These are phyloP conservation scores for Aureobasidium sp. DNA, from an alignment of 2,329 filamentous ascomycete species.

Conservation along the genomic window DNA sequence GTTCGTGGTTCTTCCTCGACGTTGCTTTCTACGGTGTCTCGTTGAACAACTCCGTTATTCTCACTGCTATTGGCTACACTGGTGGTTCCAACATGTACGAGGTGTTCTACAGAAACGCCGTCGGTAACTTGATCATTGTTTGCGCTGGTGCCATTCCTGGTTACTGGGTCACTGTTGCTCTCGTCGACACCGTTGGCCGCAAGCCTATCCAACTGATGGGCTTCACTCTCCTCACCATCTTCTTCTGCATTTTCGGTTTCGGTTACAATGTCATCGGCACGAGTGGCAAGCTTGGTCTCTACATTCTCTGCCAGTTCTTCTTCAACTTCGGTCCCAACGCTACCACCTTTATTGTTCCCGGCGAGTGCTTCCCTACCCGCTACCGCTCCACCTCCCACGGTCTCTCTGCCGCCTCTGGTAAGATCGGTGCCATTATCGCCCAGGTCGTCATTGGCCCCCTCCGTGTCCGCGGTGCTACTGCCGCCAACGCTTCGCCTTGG, in stretches of 20 bases:
- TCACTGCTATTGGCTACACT: conserved; percentile 65
- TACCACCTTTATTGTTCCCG: conserved; percentile 46
- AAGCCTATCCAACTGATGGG: conserved; percentile 66
- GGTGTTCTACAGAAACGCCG: conserved; percentile 64
- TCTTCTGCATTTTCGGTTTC: conserved; percentile 46
- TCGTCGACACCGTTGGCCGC: conserved; percentile 66
- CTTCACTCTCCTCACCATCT: conserved; percentile 41
- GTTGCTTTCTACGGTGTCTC: conserved; percentile 53
- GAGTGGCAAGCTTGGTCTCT: conserved; percentile 38
- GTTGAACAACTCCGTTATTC: conserved; percentile 68
- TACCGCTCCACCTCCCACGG: conserved; percentile 44
- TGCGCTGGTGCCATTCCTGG: conserved; percentile 73
- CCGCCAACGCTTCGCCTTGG: conserved; percentile 54
- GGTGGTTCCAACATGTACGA: conserved; percentile 61
- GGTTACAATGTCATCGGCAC: conserved; percentile 39
- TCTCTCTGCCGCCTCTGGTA: conserved; percentile 43
- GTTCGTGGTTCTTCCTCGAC: conserved; percentile 79
- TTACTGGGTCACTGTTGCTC: conserved; percentile 73
- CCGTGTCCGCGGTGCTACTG: conserved; percentile 46
- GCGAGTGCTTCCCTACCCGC: conserved; percentile 46
- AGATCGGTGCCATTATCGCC: conserved; percentile 44
- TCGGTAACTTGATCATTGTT: conserved; percentile 73
- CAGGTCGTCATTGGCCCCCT: conserved; percentile 45
- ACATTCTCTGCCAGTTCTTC: conserved; percentile 46
- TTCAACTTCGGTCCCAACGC: conserved; percentile 49